Evolutionary conservation across 257 asterid species (phyloP), one percentile per base, ranked within the genome.

Genomic region (Gentiana straminea): DNA sequence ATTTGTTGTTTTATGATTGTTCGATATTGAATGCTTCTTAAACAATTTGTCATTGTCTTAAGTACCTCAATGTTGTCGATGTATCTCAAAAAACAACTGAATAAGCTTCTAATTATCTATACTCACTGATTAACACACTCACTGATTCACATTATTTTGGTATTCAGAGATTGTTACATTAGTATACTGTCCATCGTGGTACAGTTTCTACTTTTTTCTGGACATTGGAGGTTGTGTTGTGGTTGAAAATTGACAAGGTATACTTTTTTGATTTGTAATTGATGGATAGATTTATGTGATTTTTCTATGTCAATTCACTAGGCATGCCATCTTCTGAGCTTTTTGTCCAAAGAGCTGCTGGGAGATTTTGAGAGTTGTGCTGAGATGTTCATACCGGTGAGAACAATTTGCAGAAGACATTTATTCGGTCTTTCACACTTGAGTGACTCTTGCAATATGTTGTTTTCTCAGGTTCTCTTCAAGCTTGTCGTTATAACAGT

Each of bases 401-500:
- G 94, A 64, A 70, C 57, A 43, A 57, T 73, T 51, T 54, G 10
- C 38, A 7, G 34, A 51, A 33, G 55, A 61, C 47, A 60, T 65
- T 71, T 57, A 41, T 53, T 47, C 33, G 70, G 49, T 48, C 47
- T 63, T 56, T 37, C 51, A 55, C 61, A n/a, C 57, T 34, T 55
- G 33, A 67, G 45, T 70, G 60, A 59, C 64, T 65, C 61, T 73
- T 84, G 77, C 78, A 55, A 46, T 35, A 66, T 38, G 39, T 74
- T 60, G 73, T 71, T 58, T 61, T 60, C 63, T 66, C 86, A 92
- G 99, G 95, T 83, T 60, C 97, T 92, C 71, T 92, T 92, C 97
- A 92, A 92, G 95, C 99, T 92, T 77, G 97, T 92, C 57, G 99
- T 92, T 75, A 92, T 92, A 73, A 88, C 99, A 49, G 97, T 92